phyloP scores from a whole-genome alignment of 139 green algal genomes.

The Chlorella sorokiniana region DNA sequence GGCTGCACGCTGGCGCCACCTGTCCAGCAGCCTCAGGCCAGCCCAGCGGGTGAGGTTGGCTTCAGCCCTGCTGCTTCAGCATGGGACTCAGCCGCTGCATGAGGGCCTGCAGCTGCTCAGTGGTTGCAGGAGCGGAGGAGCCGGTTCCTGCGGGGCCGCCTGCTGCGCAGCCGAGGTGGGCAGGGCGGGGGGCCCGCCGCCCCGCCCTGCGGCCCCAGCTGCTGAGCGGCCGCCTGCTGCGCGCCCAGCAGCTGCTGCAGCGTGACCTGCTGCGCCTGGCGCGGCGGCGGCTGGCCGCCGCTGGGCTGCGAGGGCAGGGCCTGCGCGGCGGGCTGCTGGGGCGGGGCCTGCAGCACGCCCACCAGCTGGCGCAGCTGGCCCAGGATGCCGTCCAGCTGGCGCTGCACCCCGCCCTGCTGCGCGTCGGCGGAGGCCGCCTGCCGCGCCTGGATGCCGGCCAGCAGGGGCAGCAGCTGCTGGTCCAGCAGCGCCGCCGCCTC shows the following conservation, averaged over 20 bases:
- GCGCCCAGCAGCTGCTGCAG: neutral
- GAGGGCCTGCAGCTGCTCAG: neutral
- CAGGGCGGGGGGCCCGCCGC: neutral
- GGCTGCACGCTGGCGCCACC: no score
- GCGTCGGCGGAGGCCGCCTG: neutral
- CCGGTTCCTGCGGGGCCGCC: neutral
- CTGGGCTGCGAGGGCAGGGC: no score
- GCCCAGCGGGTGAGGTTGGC: no score
- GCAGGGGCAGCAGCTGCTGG: conserved; percentile 22
- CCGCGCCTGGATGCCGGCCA: conserved; percentile 9
- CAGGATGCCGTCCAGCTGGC: neutral
- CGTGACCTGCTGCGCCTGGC: no score
- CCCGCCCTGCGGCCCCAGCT: neutral
- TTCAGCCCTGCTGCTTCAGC: neutral
- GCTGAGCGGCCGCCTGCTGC: neutral
- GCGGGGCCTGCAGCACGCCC: neutral
- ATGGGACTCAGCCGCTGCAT: neutral
- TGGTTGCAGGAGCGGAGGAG: neutral
- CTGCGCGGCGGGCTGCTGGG: neutral
- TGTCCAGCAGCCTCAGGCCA: no score
- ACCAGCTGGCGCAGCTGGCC: neutral
- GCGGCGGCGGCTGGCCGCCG: no score
- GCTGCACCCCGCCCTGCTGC: neutral
- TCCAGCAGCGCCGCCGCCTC: neutral
- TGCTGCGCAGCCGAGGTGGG: neutral